A percentile compares a stretch with the other conserved stretches of the same genome.
phyloP scores from a whole-genome alignment of 208 protist genomes.

The Vickermania spadyakhi region DNA sequence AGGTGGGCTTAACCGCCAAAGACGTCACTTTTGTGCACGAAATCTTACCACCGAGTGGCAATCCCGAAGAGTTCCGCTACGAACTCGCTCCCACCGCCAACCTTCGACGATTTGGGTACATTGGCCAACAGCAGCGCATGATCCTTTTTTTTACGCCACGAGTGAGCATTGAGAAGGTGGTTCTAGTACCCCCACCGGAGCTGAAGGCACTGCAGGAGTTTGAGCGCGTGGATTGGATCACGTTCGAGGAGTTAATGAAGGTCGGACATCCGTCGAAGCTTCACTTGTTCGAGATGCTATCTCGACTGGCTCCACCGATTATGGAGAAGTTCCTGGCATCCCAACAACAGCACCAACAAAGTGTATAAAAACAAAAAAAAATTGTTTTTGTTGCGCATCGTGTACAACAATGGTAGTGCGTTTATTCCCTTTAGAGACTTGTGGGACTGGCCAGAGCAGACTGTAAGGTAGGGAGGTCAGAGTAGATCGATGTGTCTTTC shows the following conservation, averaged over 20 bases:
- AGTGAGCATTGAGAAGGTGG: slow-evolving; percentile 32
- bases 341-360: background rate
- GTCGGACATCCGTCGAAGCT: slow-evolving; percentile 30
- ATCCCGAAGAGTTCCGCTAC: slow-evolving; percentile 62
- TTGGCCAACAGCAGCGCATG: slow-evolving; percentile 71
- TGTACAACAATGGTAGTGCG: no score
- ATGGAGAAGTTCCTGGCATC: slow-evolving; percentile 21
- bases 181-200: slow-evolving; percentile 35
- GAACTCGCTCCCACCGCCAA: slow-evolving; percentile 32
- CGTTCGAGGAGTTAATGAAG: slow-evolving; percentile 17
- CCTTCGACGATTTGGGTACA: slow-evolving; percentile 48
- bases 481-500: no score
- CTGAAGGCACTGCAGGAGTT: slow-evolving; percentile 49
- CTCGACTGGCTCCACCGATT: slow-evolving; percentile 22
- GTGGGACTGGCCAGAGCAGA: no score
- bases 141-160: slow-evolving; percentile 56
- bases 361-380: background rate
- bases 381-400: background rate
- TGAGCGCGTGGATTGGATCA: slow-evolving; percentile 35
- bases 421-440: no score
- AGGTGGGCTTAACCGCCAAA: slow-evolving; percentile 42
- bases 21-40: slow-evolving; percentile 59
- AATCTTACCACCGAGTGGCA: slow-evolving; percentile 43
- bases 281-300: slow-evolving; percentile 52
- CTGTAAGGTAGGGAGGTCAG: no score